Evolutionary conservation across 352 stramenopile species (phyloP), one percentile per base, ranked within the genome.

Genomic region (Phytophthora ohioensis): DNA sequence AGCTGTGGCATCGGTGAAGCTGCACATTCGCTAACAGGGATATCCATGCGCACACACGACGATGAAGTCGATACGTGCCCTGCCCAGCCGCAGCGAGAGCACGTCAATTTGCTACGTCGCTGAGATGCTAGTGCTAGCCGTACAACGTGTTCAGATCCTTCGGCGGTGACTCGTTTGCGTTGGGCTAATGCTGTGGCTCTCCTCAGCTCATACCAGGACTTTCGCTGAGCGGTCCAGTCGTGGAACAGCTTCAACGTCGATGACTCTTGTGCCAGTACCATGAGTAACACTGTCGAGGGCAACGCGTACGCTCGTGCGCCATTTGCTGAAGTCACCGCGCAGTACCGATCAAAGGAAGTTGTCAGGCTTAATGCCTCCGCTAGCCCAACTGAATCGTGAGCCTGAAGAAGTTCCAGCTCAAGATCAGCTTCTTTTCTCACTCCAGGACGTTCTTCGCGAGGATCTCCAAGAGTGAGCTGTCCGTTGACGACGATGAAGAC

Each of bases 121-220:
- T 91, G 81, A 13, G 75, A 65, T 35, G 71, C 67, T 8, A 81
- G 49, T 35, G 80, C 82, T 5, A 91, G 46, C 9, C 57, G 56
- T 13, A 72, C 69, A 27, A 69, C 51, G 15, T 61, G 63, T 10
- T 73, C 56, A 10, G 48, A 55, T 27, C 43, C 38, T 83, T 83
- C 30, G 51, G 68, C 46, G 77, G 59, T n/a, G 43, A 78, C 55
- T 13, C 53, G 67, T 46, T 88, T 90, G 69, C 82, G 75, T 48
- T 84, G 84, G 47, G 88, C 88, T 49, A 90, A 46, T 21, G 81
- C 80, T 57, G 84, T 90, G 65, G 84, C 88, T 49, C 77, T 76
- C 9, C 80, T 71, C 32, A 84, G 42, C 53, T 90, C 84, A 64
- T 82, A 82, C 84, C 84, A 91, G 5, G 76, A 67, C 21, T 81